Base-by-base conservation (phyloP, 768 basidiomycete species). In the Leccinum olivaceopallidum region DNA sequence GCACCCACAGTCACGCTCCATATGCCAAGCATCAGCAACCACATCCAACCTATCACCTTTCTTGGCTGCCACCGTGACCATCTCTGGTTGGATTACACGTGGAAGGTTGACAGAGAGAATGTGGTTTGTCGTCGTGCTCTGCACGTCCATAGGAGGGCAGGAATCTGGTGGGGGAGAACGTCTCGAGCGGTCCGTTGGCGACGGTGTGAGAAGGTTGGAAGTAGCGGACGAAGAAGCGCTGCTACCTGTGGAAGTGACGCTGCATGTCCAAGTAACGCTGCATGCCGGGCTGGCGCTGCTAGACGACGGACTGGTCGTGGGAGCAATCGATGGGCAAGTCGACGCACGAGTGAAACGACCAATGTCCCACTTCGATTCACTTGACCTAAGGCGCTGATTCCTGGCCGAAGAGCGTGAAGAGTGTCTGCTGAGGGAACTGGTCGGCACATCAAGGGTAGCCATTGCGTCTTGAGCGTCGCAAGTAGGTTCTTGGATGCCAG, bases 21-120 rank as follows among this genome's bases (percentile, higher is more conserved):
- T 77, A 69, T 85, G 80, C 84, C 85, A 87, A 49, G 83, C 83
- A 68, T 86, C 84, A 22, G 85, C 85, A 24, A 85, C 79, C 16
- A 87, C 78, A 58, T 79, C 77, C 56, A 87, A 69, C 65, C 78
- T 80, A 68, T 85, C 82, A 5, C 84, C 85, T 65, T 80, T 82
- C 69, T 84, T 84, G 48, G 82, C 85, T 36, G 79, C 80, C 53
- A 87, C 80, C 5, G 85, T 87, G 28, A 87, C 83, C 85, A 87
- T 87, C 67, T 87, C 85, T 14, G 83, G 79, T 63, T 78, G 71
- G 50, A 82, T 80, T 10, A 74, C 73, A 53, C 72, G 67, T 9
- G 84, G 84, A 13, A 87, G 79, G 48, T 71, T 71, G 14, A 85
- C 81, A 30, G 75, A 75, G n/a, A 86, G 70, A 5, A 73, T 78